Base-by-base conservation (phyloP, 164 flowering plant genomes). In the Tinospora cordifolia region DNA sequence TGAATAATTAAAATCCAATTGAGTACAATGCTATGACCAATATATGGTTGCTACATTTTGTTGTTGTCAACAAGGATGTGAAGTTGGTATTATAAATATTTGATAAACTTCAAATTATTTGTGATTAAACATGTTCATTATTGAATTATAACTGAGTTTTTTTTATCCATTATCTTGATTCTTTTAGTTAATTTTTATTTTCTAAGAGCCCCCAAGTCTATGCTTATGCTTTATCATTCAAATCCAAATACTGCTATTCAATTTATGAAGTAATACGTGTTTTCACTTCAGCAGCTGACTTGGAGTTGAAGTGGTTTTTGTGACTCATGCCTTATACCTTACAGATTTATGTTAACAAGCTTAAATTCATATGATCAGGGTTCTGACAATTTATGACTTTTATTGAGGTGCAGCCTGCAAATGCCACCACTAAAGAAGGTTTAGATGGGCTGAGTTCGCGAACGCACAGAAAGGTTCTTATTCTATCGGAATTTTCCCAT, bases 381-480 rank as follows among this genome's bases (percentile, higher is more conserved):
- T 38, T n/a, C 19, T 67, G 57, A 65, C 58, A 30, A 19, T 64
- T 64, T 13, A 34, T 72, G 13, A 26, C 25, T n/a, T n/a, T 70
- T 10, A 49, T 69, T 79, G 65, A 72, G 69, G 49, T 85, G 84
- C 87, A 94, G 97, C 74, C 78, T 70, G 51, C 72, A 58, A 73
- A 80, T 70, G 85, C 67, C 51, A 70, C 51, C 73, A 72, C 41
- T 39, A 77, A 76, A 69, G 84, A 69, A 77, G 77, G 78, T 69
- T 69, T 80, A 47, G 82, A 84, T 73, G 83, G 83, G 70, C 76
- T 64, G 27, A 88, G 82, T 60, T 77, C 77, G 51, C 83, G 87
- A 76, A 92, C 79, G 27, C 92, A 90, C 75, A 92, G 88, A 81
- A 92, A 88, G 96, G 98, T 91, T 72, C 57, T 39, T 41, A 8